Evolutionary conservation across 345 rosid genomes (phyloP), one percentile per base, ranked within the genome.

Genomic region (Eucalyptus sideroxylon): DNA sequence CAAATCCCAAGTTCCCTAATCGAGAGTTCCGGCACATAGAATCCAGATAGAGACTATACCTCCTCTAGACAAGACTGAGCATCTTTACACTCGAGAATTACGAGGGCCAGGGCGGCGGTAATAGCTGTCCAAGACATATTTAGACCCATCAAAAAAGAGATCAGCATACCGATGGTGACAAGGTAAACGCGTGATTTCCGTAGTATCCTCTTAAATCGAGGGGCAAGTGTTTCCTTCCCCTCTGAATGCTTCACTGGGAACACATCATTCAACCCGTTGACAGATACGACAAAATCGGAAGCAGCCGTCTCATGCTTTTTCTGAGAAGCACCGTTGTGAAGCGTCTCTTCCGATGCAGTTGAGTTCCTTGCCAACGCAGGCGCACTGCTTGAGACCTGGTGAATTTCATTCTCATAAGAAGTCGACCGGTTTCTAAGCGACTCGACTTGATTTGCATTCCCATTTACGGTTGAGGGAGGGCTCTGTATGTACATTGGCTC

Each of bases 41-140:
- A 47, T 92, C 88, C 14, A 67, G 86, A 21, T 93, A 91, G 81
- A 16, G 42, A 2, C 42, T 67, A 65, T 86, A 97, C 98, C 96
- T 97, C 96, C 87, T 97, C 98, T 0, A 97, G 93, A 89, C 95
- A 93, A 42, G 99, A 96, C 31, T 93, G 90, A 72, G 99, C 99
- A 86, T 97, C 99, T 90, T 92, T 92, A 87, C 96, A 97, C 92
- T 97, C 99, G 87, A 96, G 96, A 91, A 95, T 96, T 2, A 95
- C 94, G 37, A 97, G 97, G 87, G 95, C 96, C 90, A 97, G 93
- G 69, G 98, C 97, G 19, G 99, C 96, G 13, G 98, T 94, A 9
- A 97, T 91, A 40, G 99, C 97, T 23, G 96, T 95, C 99, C 99
- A 97, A 0, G 99, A 96, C 99, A 97, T 96, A 90, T 96, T 94